Conservation (phyloP, 2,329 filamentous ascomycete species). For the Sclerotinia sclerotiorum region DNA sequence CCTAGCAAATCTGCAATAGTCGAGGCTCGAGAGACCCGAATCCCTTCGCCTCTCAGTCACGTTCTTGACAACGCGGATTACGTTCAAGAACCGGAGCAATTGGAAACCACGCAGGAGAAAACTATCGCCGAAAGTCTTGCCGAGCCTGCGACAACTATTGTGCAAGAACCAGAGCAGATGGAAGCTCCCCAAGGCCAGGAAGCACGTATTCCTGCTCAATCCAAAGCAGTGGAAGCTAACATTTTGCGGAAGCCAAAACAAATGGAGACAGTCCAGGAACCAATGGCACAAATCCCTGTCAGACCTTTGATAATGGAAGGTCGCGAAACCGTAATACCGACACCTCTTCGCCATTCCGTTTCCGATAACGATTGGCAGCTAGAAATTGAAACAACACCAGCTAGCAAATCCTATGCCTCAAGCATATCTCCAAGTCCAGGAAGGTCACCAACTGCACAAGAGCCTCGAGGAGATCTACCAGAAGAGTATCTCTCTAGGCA, state of each 20-base stretch:
- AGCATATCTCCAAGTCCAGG: neutral
- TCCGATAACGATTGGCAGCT: neutral
- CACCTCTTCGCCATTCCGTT: neutral
- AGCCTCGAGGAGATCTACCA: constrained; percentile 22
- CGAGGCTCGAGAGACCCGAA: neutral
- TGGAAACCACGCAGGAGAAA: neutral
- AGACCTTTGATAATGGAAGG: neutral
- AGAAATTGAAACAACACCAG: neutral
- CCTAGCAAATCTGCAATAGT: neutral
- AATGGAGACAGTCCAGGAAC: neutral
- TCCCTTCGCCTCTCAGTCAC: neutral
- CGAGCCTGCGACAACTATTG: too few relatives aligned
- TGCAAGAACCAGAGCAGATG: neutral
- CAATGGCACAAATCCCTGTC: constrained; percentile 1
- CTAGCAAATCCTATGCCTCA: constrained; percentile 1
- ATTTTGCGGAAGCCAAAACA: neutral
- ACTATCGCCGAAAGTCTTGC: neutral
- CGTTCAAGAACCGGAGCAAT: neutral
- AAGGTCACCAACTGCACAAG: constrained; percentile 10
- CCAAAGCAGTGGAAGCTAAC: neutral
- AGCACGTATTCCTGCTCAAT: neutral
- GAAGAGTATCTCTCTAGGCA: constrained; percentile 24
- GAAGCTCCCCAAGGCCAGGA: neutral
- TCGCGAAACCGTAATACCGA: constrained; percentile 1
- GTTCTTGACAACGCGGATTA: neutral